Evolutionary conservation across 164 flowering plant species (phyloP).

Genomic region (Euptelea pleiosperma): DNA sequence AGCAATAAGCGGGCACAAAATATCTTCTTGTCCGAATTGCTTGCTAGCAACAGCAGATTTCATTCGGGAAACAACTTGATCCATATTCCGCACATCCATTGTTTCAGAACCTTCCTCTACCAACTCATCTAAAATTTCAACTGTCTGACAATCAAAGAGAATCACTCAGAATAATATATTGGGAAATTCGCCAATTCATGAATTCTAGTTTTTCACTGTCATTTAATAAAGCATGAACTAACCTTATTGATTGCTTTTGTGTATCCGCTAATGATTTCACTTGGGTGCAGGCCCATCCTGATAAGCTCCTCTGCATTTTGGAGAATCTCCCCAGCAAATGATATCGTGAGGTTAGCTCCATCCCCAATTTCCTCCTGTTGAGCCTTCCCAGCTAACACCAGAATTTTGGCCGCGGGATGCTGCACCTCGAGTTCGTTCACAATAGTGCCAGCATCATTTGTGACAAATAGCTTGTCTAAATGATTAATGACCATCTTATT

Average conservation of each 20-base stretch:
- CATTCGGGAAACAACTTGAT: constrained; percentile 69
- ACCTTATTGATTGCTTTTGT: constrained; percentile 78
- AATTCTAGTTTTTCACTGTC: neutral
- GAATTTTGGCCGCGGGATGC: constrained; percentile 92
- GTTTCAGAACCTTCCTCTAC: constrained; percentile 81
- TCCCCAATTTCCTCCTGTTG: constrained; percentile 98
- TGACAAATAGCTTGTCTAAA: constrained; percentile 89
- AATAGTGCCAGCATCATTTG: constrained; percentile 93
- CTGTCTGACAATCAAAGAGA: constrained; percentile 35
- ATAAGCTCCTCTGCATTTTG: constrained; percentile 91
- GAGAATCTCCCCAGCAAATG: constrained; percentile 93
- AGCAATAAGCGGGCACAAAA: constrained; percentile 75
- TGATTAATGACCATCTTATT: constrained; percentile 98
- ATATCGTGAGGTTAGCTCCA: constrained; percentile 85
- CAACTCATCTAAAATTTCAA: constrained; percentile 63
- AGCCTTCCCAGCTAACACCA: constrained; percentile 91
- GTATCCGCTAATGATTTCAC: constrained; percentile 91
- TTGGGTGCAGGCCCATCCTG: constrained; percentile 88
- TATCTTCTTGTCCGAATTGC: constrained; percentile 86
- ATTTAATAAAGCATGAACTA: constrained; percentile 3
- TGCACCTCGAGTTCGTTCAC: constrained; percentile 96
- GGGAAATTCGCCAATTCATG: neutral
- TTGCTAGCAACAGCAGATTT: constrained; percentile 96
- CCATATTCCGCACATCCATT: constrained; percentile 80
- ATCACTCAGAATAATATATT: constrained; percentile 2